A percentile compares a stretch with the other conserved stretches of the same genome.
Evolutionary conservation across 1,284 basidiomycete genomes (phyloP).

Genomic region (Xerocomus cyaneibrunnescens): DNA sequence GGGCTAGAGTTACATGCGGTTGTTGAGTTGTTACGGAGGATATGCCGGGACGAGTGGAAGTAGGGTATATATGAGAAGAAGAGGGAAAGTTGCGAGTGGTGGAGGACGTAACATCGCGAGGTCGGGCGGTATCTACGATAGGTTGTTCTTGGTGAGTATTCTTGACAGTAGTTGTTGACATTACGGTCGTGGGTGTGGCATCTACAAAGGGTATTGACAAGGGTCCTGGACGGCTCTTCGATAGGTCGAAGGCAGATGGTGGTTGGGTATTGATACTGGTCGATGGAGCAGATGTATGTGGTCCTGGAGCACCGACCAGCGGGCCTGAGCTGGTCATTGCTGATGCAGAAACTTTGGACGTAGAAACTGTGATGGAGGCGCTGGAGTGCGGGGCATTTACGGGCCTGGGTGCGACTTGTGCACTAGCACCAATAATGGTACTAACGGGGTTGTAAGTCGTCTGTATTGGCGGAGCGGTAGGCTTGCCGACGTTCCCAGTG

Average conservation of each 20-base stretch:
- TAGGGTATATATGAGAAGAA: slow-evolving; percentile 27
- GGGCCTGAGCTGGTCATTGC: slow-evolving; percentile 4
- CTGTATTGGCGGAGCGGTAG: slow-evolving; percentile 6
- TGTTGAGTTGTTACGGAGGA: slow-evolving; percentile 23
- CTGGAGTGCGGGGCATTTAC: slow-evolving; percentile 3
- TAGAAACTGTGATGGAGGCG: slow-evolving; percentile 3
- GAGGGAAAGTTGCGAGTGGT: slow-evolving; percentile 20
- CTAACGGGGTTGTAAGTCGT: slow-evolving; percentile 2
- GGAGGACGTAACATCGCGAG: slow-evolving; percentile 23
- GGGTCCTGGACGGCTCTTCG: slow-evolving; percentile 17
- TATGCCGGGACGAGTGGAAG: slow-evolving; percentile 19
- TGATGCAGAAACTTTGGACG: slow-evolving; percentile 8
- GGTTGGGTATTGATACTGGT: slow-evolving; percentile 13
- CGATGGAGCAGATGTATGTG: slow-evolving; percentile 7
- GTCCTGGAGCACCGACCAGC: slow-evolving; percentile 6
- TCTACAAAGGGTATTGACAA: slow-evolving; percentile 18
- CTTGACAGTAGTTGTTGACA: slow-evolving; percentile 18
- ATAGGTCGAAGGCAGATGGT: slow-evolving; percentile 12
- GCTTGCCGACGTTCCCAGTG: slow-evolving; percentile 12
- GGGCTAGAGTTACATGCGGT: slow-evolving; percentile 21
- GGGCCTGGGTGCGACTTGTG: slow-evolving; percentile 13
- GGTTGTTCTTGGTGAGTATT: slow-evolving; percentile 24
- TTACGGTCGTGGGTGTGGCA: slow-evolving; percentile 6
- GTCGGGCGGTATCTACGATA: slow-evolving; percentile 20
- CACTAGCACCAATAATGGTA: background rate